These are phyloP conservation scores for Septoria linicola DNA, from an alignment of 2,329 filamentous ascomycete genomes.

Conservation along the genomic window DNA sequence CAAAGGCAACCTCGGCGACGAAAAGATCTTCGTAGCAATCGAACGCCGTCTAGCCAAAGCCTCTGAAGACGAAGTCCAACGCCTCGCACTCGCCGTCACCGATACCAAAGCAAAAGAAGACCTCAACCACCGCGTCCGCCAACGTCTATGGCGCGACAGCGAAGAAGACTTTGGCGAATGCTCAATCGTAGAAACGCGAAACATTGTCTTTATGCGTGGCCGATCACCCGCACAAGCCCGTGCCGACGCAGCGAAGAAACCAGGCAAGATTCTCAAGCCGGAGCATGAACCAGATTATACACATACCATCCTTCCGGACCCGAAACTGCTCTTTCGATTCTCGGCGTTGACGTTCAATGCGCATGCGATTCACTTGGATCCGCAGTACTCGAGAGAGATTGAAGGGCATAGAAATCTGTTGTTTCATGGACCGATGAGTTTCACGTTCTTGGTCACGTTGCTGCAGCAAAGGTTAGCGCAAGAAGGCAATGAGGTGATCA, in stretches of 20 bases:
- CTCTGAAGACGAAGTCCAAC: conserved; percentile 32
- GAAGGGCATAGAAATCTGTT: conserved; percentile 76
- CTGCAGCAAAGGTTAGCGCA: conserved; percentile 56
- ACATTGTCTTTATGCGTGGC: conserved; percentile 63
- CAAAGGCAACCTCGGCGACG: conserved; percentile 50
- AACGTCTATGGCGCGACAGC: conserved; percentile 46
- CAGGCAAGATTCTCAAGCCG: conserved; percentile 45
- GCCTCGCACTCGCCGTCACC: conserved; percentile 40
- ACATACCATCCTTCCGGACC: conserved; percentile 64
- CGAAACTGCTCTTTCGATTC: conserved; percentile 79
- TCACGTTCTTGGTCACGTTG: conserved; percentile 72
- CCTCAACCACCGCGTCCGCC: conserved; percentile 40
- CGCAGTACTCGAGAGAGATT: conserved; percentile 62
- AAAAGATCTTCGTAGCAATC: conserved; percentile 62
- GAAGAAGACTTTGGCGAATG: conserved; percentile 46
- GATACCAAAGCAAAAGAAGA: conserved; percentile 35
- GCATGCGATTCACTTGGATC: conserved; percentile 85
- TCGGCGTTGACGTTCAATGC: conserved; percentile 90
- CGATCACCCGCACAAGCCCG: conserved; percentile 43
- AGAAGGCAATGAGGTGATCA: conserved; percentile 45
- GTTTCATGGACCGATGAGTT: conserved; percentile 81
- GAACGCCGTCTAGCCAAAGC: conserved; percentile 51
- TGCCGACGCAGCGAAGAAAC: conserved; percentile 32
- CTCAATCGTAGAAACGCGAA: conserved; percentile 57
- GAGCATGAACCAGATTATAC: conserved; percentile 54